Percentiles rank a stretch among this genome's conserved stretches.
Conservation (phyloP, 208 protist species). For the Leishmania martiniquensis region DNA sequence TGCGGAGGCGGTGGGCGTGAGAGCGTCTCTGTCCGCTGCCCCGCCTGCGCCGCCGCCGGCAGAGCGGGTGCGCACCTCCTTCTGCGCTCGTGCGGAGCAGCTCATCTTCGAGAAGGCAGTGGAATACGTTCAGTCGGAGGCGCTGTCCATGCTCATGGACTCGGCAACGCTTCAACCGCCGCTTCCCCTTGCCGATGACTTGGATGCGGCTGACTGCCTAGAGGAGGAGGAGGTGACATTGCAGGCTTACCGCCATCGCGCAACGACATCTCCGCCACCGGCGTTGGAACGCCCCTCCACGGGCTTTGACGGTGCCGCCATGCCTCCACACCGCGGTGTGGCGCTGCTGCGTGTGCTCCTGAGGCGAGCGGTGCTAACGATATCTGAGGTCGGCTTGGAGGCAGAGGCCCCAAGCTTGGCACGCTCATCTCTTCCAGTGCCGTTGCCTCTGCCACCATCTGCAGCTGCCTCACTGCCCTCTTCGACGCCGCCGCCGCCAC, state of each 20-base stretch:
- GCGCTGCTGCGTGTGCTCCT: slow-evolving; percentile 57
- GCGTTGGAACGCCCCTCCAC: background rate
- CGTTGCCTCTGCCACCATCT: background rate
- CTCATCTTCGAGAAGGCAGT: slow-evolving; percentile 32
- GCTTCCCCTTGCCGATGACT: background rate
- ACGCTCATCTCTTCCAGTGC: background rate
- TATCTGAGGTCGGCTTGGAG: slow-evolving; percentile 21
- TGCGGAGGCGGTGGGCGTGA: background rate
- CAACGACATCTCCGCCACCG: background rate
- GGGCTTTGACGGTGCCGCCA: background rate
- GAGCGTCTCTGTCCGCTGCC: background rate
- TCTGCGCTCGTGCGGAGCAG: slow-evolving; percentile 25
- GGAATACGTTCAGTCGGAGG: slow-evolving; percentile 31
- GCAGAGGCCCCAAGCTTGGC: slow-evolving; percentile 1
- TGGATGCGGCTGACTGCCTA: slow-evolving; percentile 18
- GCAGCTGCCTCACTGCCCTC: background rate
- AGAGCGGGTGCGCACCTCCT: slow-evolving; percentile 14
- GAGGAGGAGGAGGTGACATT: slow-evolving; percentile 26
- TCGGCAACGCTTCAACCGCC: background rate
- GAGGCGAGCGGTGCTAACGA: slow-evolving; percentile 51
- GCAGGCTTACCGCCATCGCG: background rate
- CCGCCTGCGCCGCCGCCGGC: background rate
- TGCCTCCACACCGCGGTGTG: slow-evolving; percentile 32
- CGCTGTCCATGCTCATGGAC: slow-evolving; percentile 23
- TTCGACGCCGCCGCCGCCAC: background rate